Percentiles rank a stretch among this genome's conserved stretches.
These are phyloP conservation scores for Acer campestre DNA, from an alignment of 345 rosid genomes.

Conservation along the genomic window DNA sequence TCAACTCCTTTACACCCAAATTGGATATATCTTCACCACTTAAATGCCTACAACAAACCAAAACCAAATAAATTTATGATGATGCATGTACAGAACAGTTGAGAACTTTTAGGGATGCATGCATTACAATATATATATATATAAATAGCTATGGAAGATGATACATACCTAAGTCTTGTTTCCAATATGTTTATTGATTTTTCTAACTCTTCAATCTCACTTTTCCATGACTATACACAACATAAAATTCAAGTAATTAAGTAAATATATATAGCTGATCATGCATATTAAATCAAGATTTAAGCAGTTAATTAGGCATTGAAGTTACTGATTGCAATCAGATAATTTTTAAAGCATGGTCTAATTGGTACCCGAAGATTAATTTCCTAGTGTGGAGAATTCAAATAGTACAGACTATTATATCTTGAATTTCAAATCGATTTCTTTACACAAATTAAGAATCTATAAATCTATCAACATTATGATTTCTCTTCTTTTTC, in stretches of 20 bases:
- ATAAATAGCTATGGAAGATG: too few relatives aligned
- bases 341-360: too few relatives aligned
- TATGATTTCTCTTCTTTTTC: too few relatives aligned
- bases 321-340: neutral
- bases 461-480: too few relatives aligned
- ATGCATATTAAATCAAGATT: neutral
- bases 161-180: constrained; percentile 45
- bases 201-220: constrained; percentile 39
- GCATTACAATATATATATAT: neutral
- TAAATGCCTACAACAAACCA: constrained; percentile 37
- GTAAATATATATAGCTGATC: neutral
- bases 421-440: too few relatives aligned
- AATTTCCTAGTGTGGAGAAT: too few relatives aligned
- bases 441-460: too few relatives aligned
- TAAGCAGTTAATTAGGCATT: neutral
- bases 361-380: too few relatives aligned
- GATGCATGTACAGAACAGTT: neutral
- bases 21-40: constrained; percentile 49
- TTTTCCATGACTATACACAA: constrained; percentile 47
- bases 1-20: constrained; percentile 51
- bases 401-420: too few relatives aligned
- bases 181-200: constrained; percentile 41
- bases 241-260: neutral
- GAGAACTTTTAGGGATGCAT: neutral
- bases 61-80: neutral